Base-by-base conservation (phyloP, 768 basidiomycete genomes). In the Tylopilus vinaceipallidus region DNA sequence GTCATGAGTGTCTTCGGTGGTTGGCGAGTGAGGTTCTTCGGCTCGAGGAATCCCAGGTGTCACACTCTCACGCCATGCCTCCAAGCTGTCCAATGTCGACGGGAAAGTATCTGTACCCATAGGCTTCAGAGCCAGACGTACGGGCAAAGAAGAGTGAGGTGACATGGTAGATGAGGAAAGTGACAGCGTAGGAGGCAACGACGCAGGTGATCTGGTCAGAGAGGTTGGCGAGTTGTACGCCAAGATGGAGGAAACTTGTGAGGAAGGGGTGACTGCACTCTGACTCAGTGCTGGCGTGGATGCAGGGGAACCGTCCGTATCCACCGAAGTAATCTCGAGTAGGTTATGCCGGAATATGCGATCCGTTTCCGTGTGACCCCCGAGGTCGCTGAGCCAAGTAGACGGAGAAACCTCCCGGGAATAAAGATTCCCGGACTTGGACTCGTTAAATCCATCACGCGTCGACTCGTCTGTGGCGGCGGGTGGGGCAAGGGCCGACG, bases 361-460 rank as follows among this genome's bases (percentile, higher is more conserved):
- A 47, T 70, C 66, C 6, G 63, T 66, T 38, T 68, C 65, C 19
- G 59, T 66, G 42, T 63, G 45, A 45, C 63, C 63, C 23, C 66
- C 68, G 44, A 66, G 64, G 45, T 66, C 68, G 42, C 50, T 62
- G 47, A 66, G 66, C 66, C 68, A 64, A 41, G 56, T 68, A 23
- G 68, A 57, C 12, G 59, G 50, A 42, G 57, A 46, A 24, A 54
- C 40, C 39, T 52, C 53, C 56, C 64, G 62, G 42, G 57, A 47
- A 32, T 42, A 51, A 43, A 34, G 59, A 54, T 61, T 54, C 49
- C 32, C 57, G 12, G 27, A n/a, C 42, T 50, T 55, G 40, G 36
- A 27, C 33, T 45, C 29, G 23, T 37, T 32, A 20, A 48, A 47
- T 56, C 38, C 56, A 40, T 50, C 23, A 41, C 27, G 42, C 29